phyloP scores from a whole-genome alignment of 495 filamentous ascomycete species.

The Penicillium antarcticum region DNA sequence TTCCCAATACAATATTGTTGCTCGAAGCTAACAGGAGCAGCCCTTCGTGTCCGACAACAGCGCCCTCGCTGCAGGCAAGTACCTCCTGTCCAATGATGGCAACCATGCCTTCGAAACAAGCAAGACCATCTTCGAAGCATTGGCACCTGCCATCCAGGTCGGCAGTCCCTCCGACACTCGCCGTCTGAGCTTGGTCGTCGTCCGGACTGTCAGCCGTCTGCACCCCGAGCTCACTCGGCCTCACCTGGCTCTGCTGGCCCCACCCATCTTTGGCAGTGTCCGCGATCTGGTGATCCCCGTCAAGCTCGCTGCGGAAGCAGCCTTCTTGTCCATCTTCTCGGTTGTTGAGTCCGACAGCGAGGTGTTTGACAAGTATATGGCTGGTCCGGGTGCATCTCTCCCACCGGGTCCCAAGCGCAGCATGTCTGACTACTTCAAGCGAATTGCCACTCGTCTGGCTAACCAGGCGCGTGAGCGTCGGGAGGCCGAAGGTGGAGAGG shows the following conservation, averaged over 20 bases:
- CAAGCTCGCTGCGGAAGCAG: constrained; percentile 91
- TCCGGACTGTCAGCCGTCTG: constrained; percentile 76
- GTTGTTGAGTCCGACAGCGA: constrained; percentile 82
- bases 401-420: constrained; percentile 72
- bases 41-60: constrained; percentile 83
- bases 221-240: constrained; percentile 73
- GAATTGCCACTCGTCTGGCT: constrained; percentile 77
- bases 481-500: constrained; percentile 85
- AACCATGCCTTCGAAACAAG: constrained; percentile 56
- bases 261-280: constrained; percentile 84
- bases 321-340: constrained; percentile 89
- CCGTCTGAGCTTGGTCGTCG: constrained; percentile 81
- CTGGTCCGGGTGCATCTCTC: constrained; percentile 56
- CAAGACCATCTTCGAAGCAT: constrained; percentile 73
- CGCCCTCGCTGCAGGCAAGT: constrained; percentile 94
- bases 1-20: neutral
- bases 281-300: constrained; percentile 93
- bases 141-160: constrained; percentile 70
- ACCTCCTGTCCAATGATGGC: constrained; percentile 63
- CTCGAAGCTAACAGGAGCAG: constrained; percentile 37
- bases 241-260: constrained; percentile 72
- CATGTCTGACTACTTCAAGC: constrained; percentile 97
- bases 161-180: constrained; percentile 78
- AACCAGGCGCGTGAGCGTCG: constrained; percentile 80
- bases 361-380: constrained; percentile 90